These are phyloP conservation scores for Quercus alba DNA, from an alignment of 306 rosid species.

Conservation along the genomic window DNA sequence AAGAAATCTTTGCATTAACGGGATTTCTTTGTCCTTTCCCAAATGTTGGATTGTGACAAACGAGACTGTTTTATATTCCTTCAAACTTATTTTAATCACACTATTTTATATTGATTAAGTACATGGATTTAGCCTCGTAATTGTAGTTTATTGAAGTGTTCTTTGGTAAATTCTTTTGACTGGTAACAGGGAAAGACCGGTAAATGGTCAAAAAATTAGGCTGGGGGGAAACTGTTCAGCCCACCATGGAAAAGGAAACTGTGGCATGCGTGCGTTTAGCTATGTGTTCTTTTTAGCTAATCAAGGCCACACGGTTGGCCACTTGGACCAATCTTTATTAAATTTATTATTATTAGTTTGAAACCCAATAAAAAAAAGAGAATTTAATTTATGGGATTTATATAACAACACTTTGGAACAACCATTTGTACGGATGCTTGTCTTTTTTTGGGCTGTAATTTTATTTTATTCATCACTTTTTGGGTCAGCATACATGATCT, in stretches of 20 bases:
- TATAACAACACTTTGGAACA: slow-evolving; percentile 22
- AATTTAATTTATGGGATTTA: background rate
- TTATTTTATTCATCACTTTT: background rate
- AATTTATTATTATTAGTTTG: background rate
- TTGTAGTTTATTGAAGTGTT: background rate
- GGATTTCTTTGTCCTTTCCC: slow-evolving; percentile 23
- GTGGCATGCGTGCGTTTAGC: slow-evolving; percentile 29
- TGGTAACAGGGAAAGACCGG: background rate
- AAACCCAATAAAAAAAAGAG: slow-evolving; percentile 15
- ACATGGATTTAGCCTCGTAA: slow-evolving; percentile 1
- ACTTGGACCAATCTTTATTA: slow-evolving; percentile 23
- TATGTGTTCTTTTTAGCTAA: slow-evolving; percentile 29
- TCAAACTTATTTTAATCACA: background rate
- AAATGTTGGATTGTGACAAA: background rate
- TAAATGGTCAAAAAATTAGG: slow-evolving; percentile 25
- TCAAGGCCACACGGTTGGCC: slow-evolving; percentile 74
- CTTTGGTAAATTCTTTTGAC: background rate
- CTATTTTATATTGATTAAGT: background rate
- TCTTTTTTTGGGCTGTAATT: slow-evolving; percentile 1
- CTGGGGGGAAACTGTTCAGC: background rate
- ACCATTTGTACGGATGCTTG: slow-evolving; percentile 34
- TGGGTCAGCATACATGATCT: background rate
- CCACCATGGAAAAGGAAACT: slow-evolving; percentile 24
- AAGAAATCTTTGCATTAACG: background rate
- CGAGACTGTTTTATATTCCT: background rate